These are phyloP conservation scores for Boletus edulis DNA, from an alignment of 768 basidiomycete genomes.

Conservation along the genomic window DNA sequence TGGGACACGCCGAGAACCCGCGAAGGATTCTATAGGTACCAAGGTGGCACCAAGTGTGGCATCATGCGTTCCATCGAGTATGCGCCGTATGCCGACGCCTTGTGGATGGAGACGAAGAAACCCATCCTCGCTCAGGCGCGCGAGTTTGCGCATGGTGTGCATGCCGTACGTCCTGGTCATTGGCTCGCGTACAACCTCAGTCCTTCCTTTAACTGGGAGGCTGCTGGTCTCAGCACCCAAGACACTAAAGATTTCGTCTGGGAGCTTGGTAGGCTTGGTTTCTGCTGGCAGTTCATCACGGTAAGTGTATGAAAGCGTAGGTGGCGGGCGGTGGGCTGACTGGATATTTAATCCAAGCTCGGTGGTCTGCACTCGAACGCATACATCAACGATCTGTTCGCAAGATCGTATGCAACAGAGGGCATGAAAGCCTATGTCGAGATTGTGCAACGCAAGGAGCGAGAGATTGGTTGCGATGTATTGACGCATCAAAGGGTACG, in stretches of 20 bases:
- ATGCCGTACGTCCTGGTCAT: slow-evolving; percentile 76
- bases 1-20: slow-evolving; percentile 94
- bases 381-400: slow-evolving; percentile 94
- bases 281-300: slow-evolving; percentile 99
- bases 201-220: slow-evolving; percentile 93
- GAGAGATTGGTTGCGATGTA: slow-evolving; percentile 93
- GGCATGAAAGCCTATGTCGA: slow-evolving; percentile 99
- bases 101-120: slow-evolving; percentile 98
- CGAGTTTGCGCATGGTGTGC: slow-evolving; percentile 90
- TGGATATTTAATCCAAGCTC: slow-evolving; percentile 50
- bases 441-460: slow-evolving; percentile 87
- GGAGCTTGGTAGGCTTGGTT: slow-evolving; percentile 93
- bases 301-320: slow-evolving; percentile 42
- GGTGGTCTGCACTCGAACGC: slow-evolving; percentile 97
- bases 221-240: slow-evolving; percentile 79
- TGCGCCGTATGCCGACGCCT: slow-evolving; percentile 87
- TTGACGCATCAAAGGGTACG: slow-evolving; percentile 94
- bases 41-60: slow-evolving; percentile 94
- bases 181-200: slow-evolving; percentile 97
- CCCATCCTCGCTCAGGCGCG: slow-evolving; percentile 90
- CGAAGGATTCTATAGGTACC: slow-evolving; percentile 96
- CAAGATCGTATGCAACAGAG: slow-evolving; percentile 81
- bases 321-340: slow-evolving; percentile 3
- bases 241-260: slow-evolving; percentile 91
- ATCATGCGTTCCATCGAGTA: slow-evolving; percentile 90